Base-by-base conservation (phyloP, 83 land plant genomes). In the Picea abies region DNA sequence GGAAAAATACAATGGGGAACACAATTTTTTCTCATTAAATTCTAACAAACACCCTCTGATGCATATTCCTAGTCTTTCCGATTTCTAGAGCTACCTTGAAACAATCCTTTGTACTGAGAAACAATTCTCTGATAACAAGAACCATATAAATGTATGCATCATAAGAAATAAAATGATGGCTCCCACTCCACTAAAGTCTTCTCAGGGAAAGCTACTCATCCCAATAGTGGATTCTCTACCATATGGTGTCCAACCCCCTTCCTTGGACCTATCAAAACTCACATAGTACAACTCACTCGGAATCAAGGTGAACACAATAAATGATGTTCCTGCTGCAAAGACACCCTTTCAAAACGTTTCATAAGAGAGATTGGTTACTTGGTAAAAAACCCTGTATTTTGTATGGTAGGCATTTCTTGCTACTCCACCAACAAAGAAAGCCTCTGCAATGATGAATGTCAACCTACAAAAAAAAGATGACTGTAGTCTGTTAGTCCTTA, bases 261-360 rank as follows among this genome's bases (percentile, higher is more conserved):
- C 84, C 17, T 81, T 79, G 29, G 93, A 87, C 86, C 87, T 90
- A 58, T 88, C 81, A 68, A 23, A 90, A 87, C 84, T 85, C 79
- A 88, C 80, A 60, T 93, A 93, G 85, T 91, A 94, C 58, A 91
- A 79, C 85, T 91, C 89, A 17, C 93, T 89, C 65, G 90, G 68
- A 41, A 94, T 80, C 82, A 86, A 81, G 60, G 96, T 93, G 87
- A 96, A 89, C 84, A 96, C 85, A 20, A 87, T 87, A 68, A 96
- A 96, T 7, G 97, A 90, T 2, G 97, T 93, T 10, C 94, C 99
- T 14, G 97, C 99, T 15, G 84, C 96, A 79, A 96, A 94, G 5
- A 93, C 87, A 35, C 95, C 97, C 84, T 90, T 96, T 71, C 94
- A 83, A 78, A 96, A 69, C 2, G 90, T 90, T 79, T 87, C 79